Evolutionary conservation across 202 grass and related monocot species (phyloP).

Genomic region (Cymbopogon flexuosus): DNA sequence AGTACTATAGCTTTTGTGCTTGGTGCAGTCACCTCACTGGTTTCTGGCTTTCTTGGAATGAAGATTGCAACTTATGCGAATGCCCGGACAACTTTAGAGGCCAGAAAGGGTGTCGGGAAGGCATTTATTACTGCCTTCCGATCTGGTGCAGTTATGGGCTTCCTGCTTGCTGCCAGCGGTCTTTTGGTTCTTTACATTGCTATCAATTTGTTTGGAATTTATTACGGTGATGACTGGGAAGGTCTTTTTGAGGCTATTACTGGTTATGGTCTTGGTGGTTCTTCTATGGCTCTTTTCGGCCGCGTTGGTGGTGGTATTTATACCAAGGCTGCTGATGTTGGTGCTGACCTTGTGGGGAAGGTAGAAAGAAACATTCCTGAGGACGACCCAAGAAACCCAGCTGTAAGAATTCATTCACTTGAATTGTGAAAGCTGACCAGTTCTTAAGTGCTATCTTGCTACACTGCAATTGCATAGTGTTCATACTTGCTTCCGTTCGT

Average conservation of each 20-base stretch:
- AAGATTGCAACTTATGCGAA: conserved; percentile 86
- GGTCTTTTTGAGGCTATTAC: conserved; percentile 69
- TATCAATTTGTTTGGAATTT: conserved; percentile 72
- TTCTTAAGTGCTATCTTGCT: conserved; percentile 1
- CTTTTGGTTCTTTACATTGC: conserved; percentile 76
- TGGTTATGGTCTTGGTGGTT: conserved; percentile 74
- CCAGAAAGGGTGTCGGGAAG: conserved; percentile 79
- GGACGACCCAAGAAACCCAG: conserved; percentile 77
- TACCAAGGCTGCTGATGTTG: conserved; percentile 79
- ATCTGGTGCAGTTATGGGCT: conserved; percentile 85
- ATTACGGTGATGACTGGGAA: conserved; percentile 87
- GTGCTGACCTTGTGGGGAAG: conserved; percentile 77
- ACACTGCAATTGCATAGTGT: not conserved
- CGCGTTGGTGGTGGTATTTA: conserved; percentile 74
- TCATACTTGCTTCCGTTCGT: not conserved
- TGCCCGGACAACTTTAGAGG: conserved; percentile 77
- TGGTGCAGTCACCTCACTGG: conserved; percentile 68
- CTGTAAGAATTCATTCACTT: conserved; percentile 48
- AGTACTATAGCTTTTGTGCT: conserved; percentile 74
- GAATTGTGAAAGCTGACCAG: not conserved
- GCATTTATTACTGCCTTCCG: conserved; percentile 80
- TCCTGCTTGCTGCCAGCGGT: conserved; percentile 68
- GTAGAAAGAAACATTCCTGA: conserved; percentile 76
- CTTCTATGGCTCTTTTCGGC: conserved; percentile 73
- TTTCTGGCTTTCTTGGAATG: conserved; percentile 86